Base-by-base conservation (phyloP, 2,329 filamentous ascomycete species). In the Stachybotrys chlorohalonatus region DNA sequence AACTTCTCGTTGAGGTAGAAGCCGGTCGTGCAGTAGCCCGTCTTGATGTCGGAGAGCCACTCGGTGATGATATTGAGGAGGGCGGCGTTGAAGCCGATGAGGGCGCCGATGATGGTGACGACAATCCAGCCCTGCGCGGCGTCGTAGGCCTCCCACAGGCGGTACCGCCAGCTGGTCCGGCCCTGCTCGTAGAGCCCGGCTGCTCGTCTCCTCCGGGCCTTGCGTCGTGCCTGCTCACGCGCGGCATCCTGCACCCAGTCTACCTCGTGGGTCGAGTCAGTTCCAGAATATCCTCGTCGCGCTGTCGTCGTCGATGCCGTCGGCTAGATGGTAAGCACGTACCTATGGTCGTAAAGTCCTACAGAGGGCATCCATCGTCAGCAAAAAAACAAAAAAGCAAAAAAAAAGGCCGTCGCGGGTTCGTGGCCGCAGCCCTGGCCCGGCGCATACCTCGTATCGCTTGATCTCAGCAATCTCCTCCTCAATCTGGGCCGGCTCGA, bases 241-340 rank as follows among this genome's bases (percentile, higher is more conserved):
- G 91, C 87, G 11, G 93, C 92, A 80, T 99, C 94, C 70, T 99
- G 93, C 0, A 99, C 93, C 94, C 94, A 99, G 72, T 99, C 94
- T 83, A 13, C 31, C 52, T 16, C 31, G 54, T 13, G 36, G 9
- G 36, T 42, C 36, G 13, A 13, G 36, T 42, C 13, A 42, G 36
- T 13, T 9, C 9, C 9, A 13, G 36, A 24, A 24, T 24, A 24
- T 24, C 36, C 13, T 13, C 36, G 36, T 42, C 9, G 9, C 8
- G 36, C 36, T 5, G 36, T 42, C 9, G 36, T 9, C 9, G 36
- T 42, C 36, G 36, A 9, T 3, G 36, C 36, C 9, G 36, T 42
- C 36, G 36, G 36, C 36, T 9, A 5, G 36, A 13, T 13, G 8
- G 5, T 13, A 42, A 42, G 42, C 54, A 55, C 69, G 63, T 77